These are phyloP conservation scores for Raphanus sativus DNA, from an alignment of 345 rosid genomes.

Conservation along the genomic window DNA sequence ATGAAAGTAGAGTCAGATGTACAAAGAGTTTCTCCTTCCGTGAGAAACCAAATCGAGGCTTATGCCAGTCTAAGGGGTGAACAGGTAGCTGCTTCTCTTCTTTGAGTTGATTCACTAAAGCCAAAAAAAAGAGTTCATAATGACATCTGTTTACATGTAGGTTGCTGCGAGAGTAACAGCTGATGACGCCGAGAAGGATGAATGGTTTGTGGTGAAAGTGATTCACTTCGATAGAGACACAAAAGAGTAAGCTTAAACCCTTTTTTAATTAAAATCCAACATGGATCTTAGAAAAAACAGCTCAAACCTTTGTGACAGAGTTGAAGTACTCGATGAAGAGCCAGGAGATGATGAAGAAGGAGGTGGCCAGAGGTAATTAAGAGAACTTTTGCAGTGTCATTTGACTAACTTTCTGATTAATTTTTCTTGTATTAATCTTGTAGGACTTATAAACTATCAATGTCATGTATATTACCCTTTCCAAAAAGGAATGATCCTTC, in stretches of 20 bases:
- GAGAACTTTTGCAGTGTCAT: slow-evolving; percentile 1
- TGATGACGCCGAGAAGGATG: slow-evolving; percentile 82
- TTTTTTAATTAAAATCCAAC: not conserved
- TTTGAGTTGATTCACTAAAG: not conserved
- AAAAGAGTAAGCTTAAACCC: slow-evolving; percentile 65
- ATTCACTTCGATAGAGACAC: slow-evolving; percentile 86
- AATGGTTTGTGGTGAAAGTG: slow-evolving; percentile 93
- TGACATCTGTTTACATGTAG: slow-evolving; percentile 41
- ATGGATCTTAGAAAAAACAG: not conserved
- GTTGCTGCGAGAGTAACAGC: slow-evolving; percentile 89
- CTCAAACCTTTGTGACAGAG: slow-evolving; percentile 45
- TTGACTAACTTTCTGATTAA: not conserved
- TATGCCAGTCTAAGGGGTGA: slow-evolving; percentile 78
- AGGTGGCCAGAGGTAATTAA: slow-evolving; percentile 62
- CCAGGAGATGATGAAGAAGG: slow-evolving; percentile 96
- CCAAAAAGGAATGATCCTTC: slow-evolving; percentile 70
- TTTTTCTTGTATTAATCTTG: slow-evolving; percentile 11
- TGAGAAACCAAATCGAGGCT: slow-evolving; percentile 71
- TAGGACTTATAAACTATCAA: slow-evolving; percentile 87
- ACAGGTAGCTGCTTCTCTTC: slow-evolving; percentile 52
- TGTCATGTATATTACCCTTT: slow-evolving; percentile 76
- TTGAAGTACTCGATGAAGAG: slow-evolving; percentile 94
- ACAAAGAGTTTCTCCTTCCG: slow-evolving; percentile 60
- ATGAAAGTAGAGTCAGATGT: slow-evolving; percentile 79
- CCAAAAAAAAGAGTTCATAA: not conserved